Percentiles rank a stretch among this genome's conserved stretches.
These are phyloP conservation scores for Haplosporangium gracile DNA, from an alignment of 192 early-diverging fungal species.

Conservation along the genomic window DNA sequence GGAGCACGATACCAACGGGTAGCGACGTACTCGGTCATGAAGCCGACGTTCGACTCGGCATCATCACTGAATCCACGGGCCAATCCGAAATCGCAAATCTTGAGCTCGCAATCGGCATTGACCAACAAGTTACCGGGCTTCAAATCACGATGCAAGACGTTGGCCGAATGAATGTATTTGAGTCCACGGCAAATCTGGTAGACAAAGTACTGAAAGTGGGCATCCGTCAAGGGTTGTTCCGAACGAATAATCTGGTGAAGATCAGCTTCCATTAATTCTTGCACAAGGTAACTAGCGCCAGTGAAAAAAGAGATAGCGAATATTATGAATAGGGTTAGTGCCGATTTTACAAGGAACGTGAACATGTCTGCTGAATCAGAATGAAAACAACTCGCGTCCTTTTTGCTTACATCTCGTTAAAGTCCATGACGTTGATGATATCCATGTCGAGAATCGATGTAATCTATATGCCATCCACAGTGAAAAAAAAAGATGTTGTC, in stretches of 20 bases:
- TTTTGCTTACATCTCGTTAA: constrained; percentile 85
- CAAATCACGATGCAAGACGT: constrained; percentile 95
- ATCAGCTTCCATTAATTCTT: constrained; percentile 99
- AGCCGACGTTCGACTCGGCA: constrained; percentile 85
- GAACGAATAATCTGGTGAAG: constrained; percentile 97
- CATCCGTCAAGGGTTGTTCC: constrained; percentile 90
- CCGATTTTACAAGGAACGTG: background rate
- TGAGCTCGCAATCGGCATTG: constrained; percentile 98
- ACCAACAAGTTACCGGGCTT: constrained; percentile 98
- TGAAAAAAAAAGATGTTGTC: background rate
- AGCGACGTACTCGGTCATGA: constrained; percentile 99
- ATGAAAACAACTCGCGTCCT: background rate
- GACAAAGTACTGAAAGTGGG: constrained; percentile 98
- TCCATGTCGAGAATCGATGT: constrained; percentile 92
- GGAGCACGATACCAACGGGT: constrained; percentile 99
- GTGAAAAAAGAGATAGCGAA: background rate
- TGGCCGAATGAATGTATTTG: constrained; percentile 99
- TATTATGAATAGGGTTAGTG: too few species aligned
- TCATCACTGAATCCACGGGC: constrained; percentile 92
- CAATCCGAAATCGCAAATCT: constrained; percentile 99
- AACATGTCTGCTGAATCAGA: too few species aligned
- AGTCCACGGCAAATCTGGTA: constrained; percentile 98
- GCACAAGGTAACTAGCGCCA: constrained; percentile 80
- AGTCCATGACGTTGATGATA: constrained; percentile 85
- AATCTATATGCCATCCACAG: constrained; percentile 65